Conservation (phyloP, 1,139 yeast species). For the Magnusiomyces suaveolens region DNA sequence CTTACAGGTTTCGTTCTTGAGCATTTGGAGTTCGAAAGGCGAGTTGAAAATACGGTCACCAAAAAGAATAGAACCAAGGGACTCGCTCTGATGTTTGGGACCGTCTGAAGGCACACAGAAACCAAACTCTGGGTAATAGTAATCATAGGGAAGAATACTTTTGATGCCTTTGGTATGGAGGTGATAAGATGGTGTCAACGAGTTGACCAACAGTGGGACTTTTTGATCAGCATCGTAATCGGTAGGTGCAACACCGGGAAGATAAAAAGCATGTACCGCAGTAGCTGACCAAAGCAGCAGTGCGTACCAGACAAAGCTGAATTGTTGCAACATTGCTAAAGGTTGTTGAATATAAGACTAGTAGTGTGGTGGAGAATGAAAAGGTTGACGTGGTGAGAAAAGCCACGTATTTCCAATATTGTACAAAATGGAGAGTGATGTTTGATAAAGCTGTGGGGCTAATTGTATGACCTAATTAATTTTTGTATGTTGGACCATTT, state of each 20-base stretch:
- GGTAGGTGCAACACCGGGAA: constrained; percentile 94
- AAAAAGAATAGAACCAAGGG: constrained; percentile 83
- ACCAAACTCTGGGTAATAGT: constrained; percentile 73
- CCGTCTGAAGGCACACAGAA: constrained; percentile 65
- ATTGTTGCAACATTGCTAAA: background rate
- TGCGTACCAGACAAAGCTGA: background rate
- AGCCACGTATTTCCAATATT: too few relatives aligned
- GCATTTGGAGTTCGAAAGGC: constrained; percentile 74
- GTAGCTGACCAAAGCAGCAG: constrained; percentile 12
- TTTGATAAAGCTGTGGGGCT: too few relatives aligned
- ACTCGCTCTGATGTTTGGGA: constrained; percentile 70
- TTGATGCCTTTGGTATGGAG: constrained; percentile 13
- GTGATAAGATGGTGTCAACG: constrained; percentile 70
- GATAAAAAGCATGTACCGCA: constrained; percentile 52
- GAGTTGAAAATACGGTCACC: constrained; percentile 95
- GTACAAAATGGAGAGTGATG: too few relatives aligned
- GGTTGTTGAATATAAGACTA: background rate
- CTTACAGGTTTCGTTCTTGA: constrained; percentile 58
- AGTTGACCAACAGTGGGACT: constrained; percentile 77
- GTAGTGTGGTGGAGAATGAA: too few relatives aligned
- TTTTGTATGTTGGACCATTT: too few relatives aligned
- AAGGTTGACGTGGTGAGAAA: too few relatives aligned
- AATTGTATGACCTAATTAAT: too few relatives aligned
- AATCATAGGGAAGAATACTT: constrained; percentile 41
- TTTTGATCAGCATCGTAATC: constrained; percentile 63